These are phyloP conservation scores for Cordyceps cateniannulata DNA, from an alignment of 2,329 filamentous ascomycete genomes.

Conservation along the genomic window DNA sequence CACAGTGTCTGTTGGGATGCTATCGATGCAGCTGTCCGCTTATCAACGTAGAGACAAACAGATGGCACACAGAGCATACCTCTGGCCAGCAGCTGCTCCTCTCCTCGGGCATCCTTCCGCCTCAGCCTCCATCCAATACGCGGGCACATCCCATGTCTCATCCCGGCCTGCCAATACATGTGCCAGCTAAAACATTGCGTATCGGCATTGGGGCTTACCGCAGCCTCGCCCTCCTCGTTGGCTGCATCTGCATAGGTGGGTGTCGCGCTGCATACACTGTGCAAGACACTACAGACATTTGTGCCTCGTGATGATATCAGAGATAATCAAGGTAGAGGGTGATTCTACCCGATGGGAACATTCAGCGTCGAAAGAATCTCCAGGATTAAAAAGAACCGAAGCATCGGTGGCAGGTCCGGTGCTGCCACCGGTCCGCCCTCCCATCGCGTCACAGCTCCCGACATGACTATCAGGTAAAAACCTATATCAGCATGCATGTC, in stretches of 20 bases:
- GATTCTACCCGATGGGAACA: too few species aligned
- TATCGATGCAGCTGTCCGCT: background rate
- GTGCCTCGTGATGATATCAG: background rate
- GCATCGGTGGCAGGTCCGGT: too few species aligned
- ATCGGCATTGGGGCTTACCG: background rate
- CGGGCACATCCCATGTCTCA: background rate
- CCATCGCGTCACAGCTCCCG: background rate
- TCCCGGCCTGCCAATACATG: conserved; percentile 3
- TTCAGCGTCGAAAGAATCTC: too few species aligned
- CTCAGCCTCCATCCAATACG: background rate
- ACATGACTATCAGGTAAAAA: background rate
- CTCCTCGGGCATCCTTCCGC: background rate
- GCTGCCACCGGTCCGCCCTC: too few species aligned
- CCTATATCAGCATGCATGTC: background rate
- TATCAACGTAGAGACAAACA: background rate
- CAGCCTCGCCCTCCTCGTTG: conserved; percentile 1
- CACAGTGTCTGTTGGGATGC: background rate
- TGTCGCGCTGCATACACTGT: background rate
- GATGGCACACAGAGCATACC: background rate
- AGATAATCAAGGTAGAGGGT: background rate
- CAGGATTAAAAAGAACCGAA: too few species aligned
- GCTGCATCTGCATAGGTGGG: background rate
- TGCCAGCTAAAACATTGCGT: background rate
- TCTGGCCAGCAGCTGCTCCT: background rate
- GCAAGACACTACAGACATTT: conserved; percentile 1